Percentiles rank a stretch among this genome's conserved stretches.
These are phyloP conservation scores for Beauveria sp. DNA, from an alignment of 2,329 filamentous ascomycete species.

Conservation along the genomic window DNA sequence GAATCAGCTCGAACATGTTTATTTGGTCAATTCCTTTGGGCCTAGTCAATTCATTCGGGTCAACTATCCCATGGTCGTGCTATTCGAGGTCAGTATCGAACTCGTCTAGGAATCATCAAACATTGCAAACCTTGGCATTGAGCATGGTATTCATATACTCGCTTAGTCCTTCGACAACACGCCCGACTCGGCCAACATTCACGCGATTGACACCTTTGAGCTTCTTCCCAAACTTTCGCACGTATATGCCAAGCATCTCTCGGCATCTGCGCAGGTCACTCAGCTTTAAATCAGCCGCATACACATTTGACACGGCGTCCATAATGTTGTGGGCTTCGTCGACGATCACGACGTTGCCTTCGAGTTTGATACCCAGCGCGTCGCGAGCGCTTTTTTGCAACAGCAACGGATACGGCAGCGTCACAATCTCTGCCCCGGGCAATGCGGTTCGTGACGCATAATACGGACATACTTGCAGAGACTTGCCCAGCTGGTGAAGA, in stretches of 20 bases:
- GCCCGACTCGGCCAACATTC: conserved; percentile 80
- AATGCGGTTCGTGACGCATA: conserved; percentile 87
- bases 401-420: conserved; percentile 83
- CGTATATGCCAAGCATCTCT: conserved; percentile 70
- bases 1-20: conserved; percentile 81
- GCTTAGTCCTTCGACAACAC: conserved; percentile 72
- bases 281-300: conserved; percentile 70
- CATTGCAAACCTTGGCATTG: conserved; percentile 35
- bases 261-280: conserved; percentile 65
- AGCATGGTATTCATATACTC: conserved; percentile 55
- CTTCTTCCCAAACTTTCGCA: conserved; percentile 79
- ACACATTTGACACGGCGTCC: conserved; percentile 83
- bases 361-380: conserved; percentile 76
- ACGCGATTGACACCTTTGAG: conserved; percentile 86
- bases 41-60: conserved; percentile 64
- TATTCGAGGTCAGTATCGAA: conserved; percentile 12
- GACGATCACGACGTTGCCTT: conserved; percentile 85
- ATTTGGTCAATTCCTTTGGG: conserved; percentile 91
- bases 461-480: conserved; percentile 82
- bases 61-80: conserved; percentile 57
- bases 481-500: conserved; percentile 67
- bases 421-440: conserved; percentile 81
- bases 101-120: too few species aligned
- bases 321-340: conserved; percentile 98
- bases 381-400: conserved; percentile 83